These are phyloP conservation scores for Seminavis robusta DNA, from an alignment of 108 stramenopile genomes.

Conservation along the genomic window DNA sequence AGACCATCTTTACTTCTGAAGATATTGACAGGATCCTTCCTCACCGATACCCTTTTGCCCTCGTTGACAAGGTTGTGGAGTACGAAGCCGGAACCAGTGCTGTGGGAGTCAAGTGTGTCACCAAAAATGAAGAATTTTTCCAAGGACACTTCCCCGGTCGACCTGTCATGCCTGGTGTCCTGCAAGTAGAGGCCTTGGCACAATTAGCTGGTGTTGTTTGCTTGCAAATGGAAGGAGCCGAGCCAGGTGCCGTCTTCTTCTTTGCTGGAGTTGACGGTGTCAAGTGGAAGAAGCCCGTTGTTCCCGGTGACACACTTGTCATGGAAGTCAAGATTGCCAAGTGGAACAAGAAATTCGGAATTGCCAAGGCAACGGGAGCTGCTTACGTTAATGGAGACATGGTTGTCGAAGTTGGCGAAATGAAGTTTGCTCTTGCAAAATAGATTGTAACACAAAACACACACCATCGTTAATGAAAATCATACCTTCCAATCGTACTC, in stretches of 20 bases:
- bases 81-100: slow-evolving; percentile 90
- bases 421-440: slow-evolving; percentile 77
- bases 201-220: slow-evolving; percentile 94
- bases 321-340: slow-evolving; percentile 95
- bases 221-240: slow-evolving; percentile 82
- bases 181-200: slow-evolving; percentile 97
- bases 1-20: slow-evolving; percentile 81
- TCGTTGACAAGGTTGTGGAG: slow-evolving; percentile 91
- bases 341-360: slow-evolving; percentile 84
- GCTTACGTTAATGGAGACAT: slow-evolving; percentile 87
- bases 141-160: slow-evolving; percentile 96
- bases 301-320: slow-evolving; percentile 92
- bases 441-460: too few relatives aligned
- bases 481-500: too few relatives aligned
- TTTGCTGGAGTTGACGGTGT: slow-evolving; percentile 97
- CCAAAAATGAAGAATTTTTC: slow-evolving; percentile 97
- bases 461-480: too few relatives aligned
- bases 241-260: slow-evolving; percentile 90
- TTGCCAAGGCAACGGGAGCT: slow-evolving; percentile 81
- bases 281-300: slow-evolving; percentile 97
- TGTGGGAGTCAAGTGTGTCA: slow-evolving; percentile 94
- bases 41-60: slow-evolving; percentile 90
- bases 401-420: slow-evolving; percentile 80
- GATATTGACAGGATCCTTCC: slow-evolving; percentile 91
- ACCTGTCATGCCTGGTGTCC: slow-evolving; percentile 97